Percentiles rank a stretch among this genome's conserved stretches.
phyloP scores from a whole-genome alignment of 352 stramenopile genomes.

The Phytophthora citricola region DNA sequence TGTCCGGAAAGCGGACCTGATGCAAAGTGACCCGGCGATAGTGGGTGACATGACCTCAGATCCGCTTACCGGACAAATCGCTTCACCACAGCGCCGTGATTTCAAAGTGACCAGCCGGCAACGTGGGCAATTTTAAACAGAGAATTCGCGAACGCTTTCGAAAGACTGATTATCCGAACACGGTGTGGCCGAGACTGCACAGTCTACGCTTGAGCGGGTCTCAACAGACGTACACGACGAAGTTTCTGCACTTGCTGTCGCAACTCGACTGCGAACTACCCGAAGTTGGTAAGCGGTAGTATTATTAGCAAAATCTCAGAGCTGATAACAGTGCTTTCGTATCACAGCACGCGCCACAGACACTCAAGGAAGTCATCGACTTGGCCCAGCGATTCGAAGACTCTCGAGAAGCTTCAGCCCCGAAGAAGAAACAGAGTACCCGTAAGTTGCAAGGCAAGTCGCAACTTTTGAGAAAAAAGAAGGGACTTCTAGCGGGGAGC shows the following conservation, averaged over 20 bases:
- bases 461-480: neutral
- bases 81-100: neutral
- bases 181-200: neutral
- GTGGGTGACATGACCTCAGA: too few species aligned
- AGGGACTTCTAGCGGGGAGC: too few species aligned
- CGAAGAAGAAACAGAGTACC: neutral
- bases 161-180: constrained; percentile 3
- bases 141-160: neutral
- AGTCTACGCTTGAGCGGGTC: neutral
- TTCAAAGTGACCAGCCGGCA: constrained; percentile 21
- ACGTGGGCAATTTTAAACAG: constrained; percentile 14
- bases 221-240: constrained; percentile 3
- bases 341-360: neutral
- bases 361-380: constrained; percentile 6
- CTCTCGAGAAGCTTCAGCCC: neutral
- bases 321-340: constrained; percentile 7
- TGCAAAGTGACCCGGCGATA: too few species aligned
- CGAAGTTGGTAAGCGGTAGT: constrained; percentile 7
- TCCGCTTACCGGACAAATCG: too few species aligned
- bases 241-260: constrained; percentile 10
- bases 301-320: constrained; percentile 9
- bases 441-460: neutral
- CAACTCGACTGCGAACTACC: constrained; percentile 5
- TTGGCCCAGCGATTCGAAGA: constrained; percentile 5
- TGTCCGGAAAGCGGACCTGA: too few species aligned